Evolutionary conservation across 2,329 filamentous ascomycete genomes (phyloP), one percentile per base, ranked within the genome.

Genomic region (Colletotrichum ledebouriae): DNA sequence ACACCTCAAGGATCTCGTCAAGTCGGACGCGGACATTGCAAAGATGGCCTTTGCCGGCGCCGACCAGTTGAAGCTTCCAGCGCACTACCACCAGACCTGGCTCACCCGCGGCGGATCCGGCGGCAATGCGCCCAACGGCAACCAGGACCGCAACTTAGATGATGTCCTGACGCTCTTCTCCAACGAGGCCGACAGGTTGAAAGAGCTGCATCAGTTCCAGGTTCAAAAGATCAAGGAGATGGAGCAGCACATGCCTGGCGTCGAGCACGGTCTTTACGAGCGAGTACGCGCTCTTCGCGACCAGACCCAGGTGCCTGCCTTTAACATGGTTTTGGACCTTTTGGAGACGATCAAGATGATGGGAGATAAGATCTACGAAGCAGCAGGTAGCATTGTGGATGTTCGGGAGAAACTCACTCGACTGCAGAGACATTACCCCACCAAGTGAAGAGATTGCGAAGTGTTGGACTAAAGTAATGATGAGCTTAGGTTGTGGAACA

Each of bases 21-120:
- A 90, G 73, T 87, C 87, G 70, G 92, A 93, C 76, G 88, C 87
- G 25, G 86, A 89, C 42, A 90, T 94, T 72, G 90, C 91, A 9
- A 87, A 90, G 72, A 85, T 93, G 62, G 88, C 88, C 69, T 92
- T 93, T 82, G 88, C 90, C 65, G 90, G 90, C 22, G 88, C 93
- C 37, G 90, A 94, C 74, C 93, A 93, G 74, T 83, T 94, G 61
- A 90, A 90, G 73, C 83, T 94, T 15, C 92, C 93, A 3, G 78
- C 81, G 13, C 84, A 86, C 73, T 86, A 86, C 71, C 84, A 86
- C 72, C 80, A 82, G 60, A 82, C 81, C 0, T 81, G 81, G 12
- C 79, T 83, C 2, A 83, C 82, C 44, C 80, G 80, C 12, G 79
- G 77, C 29, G 68, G 65, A 9, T 41, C 57, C 4, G 65, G 59